Base-by-base conservation (phyloP, 2,329 filamentous ascomycete species). In the Orbilia quercus region DNA sequence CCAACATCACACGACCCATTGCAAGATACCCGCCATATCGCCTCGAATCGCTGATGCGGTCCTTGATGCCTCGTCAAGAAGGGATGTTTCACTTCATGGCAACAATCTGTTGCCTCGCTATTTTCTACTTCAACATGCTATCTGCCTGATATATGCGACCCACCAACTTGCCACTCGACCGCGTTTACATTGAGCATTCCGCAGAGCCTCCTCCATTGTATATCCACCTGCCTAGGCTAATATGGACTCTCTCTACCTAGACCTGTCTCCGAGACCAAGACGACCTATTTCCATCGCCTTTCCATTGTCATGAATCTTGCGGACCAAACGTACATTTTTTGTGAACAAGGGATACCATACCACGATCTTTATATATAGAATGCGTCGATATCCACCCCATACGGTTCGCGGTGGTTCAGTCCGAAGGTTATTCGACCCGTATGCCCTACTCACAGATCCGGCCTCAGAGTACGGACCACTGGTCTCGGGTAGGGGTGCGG, bases 381-480 rank as follows among this genome's bases (percentile, higher is more conserved):
- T 34, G 69, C 60, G 48, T 73, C 48, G 28, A 57, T 40, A n/a
- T 9, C 57, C 58, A 65, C 55, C 42, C 53, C 28, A 62, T 42
- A 73, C 69, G 69, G 69, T 73, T 73, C 69, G 69, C 69, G 60
- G 69, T 53, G 54, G 60, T 38, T 47, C 54, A 66, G 58, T 66
- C 69, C 69, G 69, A 73, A 70, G 38, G 60, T 40, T 11, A 40
- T 48, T n/a, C 28, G 54, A 47, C 60, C 69, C n/a, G n/a, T 55
- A 44, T 12, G 31, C 9, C 2, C 20, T 73, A 18, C 60, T 50
- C 69, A 54, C 50, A 73, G 54, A 66, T 40, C 45, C 54, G 69
- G 60, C 69, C 69, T 66, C 69, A 63, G 38, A 57, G 69, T 54
- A 73, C 51, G 69, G 69, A 42, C 54, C 69, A 73, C 60, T 55